Percentiles rank a stretch among this genome's conserved stretches.
Conservation (phyloP, 129 eudicot genomes). For the Deinandra increscens region DNA sequence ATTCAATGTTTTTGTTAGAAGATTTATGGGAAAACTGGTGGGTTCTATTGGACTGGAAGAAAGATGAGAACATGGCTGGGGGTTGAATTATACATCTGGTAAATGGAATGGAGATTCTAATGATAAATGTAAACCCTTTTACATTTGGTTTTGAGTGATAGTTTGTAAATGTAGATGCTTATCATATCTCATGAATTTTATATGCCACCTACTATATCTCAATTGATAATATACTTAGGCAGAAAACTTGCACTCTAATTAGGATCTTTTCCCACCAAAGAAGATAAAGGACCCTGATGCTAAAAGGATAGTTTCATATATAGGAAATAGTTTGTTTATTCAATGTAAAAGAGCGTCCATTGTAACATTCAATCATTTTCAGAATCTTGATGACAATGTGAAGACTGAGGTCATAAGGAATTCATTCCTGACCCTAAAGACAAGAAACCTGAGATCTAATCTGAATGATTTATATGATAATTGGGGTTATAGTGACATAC, state of each 20-base stretch:
- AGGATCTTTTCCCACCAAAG: conserved; percentile 92
- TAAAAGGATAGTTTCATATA: conserved; percentile 53
- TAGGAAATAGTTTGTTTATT: neutral
- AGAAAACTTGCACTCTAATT: conserved; percentile 76
- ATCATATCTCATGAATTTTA: neutral
- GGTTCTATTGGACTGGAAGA: conserved; percentile 98
- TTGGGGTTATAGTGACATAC: conserved; percentile 92
- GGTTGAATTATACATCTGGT: conserved; percentile 94
- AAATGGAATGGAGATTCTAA: conserved; percentile 90
- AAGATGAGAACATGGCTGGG: conserved; percentile 86
- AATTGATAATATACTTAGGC: conserved; percentile 80
- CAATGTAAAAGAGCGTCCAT: neutral
- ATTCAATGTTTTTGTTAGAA: conserved; percentile 35
- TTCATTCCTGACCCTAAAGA: conserved; percentile 89
- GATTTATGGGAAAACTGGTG: conserved; percentile 91
- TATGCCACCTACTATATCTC: conserved; percentile 68
- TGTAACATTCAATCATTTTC: neutral
- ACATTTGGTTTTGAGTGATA: neutral
- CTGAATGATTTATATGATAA: neutral
- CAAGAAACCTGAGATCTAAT: conserved; percentile 72
- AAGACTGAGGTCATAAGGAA: conserved; percentile 97
- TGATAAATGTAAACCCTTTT: conserved; percentile 64
- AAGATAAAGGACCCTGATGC: conserved; percentile 89
- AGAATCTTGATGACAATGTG: conserved; percentile 50
- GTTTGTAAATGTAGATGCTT: neutral